Conservation (phyloP, 2,329 filamentous ascomycete species). For the Diaporthe citri region DNA sequence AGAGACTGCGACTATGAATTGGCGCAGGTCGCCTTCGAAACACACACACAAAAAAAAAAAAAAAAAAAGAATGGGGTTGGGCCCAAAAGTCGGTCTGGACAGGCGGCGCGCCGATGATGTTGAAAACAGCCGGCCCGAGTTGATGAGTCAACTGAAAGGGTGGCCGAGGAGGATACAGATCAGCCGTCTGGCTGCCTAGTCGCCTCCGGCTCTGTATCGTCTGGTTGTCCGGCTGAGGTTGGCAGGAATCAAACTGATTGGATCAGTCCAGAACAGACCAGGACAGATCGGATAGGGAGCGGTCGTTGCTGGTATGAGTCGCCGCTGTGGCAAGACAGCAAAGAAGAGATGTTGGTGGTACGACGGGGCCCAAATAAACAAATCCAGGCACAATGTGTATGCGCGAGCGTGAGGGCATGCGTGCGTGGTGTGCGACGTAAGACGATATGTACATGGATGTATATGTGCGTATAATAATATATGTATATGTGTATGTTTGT, state of each 20-base stretch:
- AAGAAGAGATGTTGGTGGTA: not conserved
- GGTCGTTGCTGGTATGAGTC: not conserved
- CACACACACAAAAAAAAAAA: no score
- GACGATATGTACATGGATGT: not conserved
- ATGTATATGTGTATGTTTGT: not conserved
- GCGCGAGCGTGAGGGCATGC: not conserved
- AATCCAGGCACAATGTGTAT: not conserved
- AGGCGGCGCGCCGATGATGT: conserved; percentile 20
- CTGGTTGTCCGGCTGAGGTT: not conserved
- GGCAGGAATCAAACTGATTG: not conserved
- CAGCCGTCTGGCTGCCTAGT: conserved; percentile 3
- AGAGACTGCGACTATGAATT: not conserved
- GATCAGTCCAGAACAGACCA: not conserved
- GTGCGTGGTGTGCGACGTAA: not conserved
- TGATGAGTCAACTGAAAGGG: not conserved
- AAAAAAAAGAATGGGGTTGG: not conserved
- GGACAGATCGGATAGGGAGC: not conserved
- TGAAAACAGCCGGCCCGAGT: not conserved
- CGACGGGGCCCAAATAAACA: not conserved
- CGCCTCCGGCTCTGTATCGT: not conserved
- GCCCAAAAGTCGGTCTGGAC: conserved; percentile 4
- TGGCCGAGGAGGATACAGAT: not conserved
- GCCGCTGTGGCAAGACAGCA: not conserved
- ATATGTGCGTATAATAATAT: not conserved
- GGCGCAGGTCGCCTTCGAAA: not conserved